Percentiles rank a stretch among this genome's conserved stretches.
These are phyloP conservation scores for Penicillium occitanis DNA, from an alignment of 2,329 filamentous ascomycete species.

Conservation along the genomic window DNA sequence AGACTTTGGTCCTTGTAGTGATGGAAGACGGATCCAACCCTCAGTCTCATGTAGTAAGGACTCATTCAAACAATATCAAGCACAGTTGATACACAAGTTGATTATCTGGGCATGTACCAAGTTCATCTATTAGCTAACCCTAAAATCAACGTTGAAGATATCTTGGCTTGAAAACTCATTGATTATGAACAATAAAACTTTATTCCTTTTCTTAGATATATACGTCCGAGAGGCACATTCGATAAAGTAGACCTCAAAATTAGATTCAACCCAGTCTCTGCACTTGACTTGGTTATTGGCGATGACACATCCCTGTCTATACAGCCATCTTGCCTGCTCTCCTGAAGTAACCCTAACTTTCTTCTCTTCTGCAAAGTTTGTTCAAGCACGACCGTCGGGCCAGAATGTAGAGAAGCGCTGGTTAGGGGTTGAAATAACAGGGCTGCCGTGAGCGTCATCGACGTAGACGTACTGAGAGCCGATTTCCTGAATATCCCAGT, in stretches of 20 bases:
- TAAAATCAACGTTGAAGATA: background rate
- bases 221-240: background rate
- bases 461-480: conserved; percentile 9
- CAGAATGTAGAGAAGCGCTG: conserved; percentile 14
- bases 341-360: background rate
- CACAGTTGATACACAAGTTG: no score
- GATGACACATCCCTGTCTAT: background rate
- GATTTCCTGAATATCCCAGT: conserved; percentile 9
- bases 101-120: background rate
- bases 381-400: conserved; percentile 7
- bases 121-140: background rate
- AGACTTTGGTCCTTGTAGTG: background rate
- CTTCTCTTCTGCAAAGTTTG: background rate
- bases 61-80: no score
- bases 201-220: background rate
- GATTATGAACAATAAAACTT: background rate
- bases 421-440: conserved; percentile 12
- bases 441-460: conserved; percentile 10
- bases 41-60: background rate
- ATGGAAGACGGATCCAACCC: background rate
- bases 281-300: background rate
- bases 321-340: background rate
- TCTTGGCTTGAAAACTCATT: background rate
- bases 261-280: background rate
- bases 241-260: background rate